These are phyloP conservation scores for Colletotrichum spinosum DNA, from an alignment of 2,329 filamentous ascomycete species.

Conservation along the genomic window DNA sequence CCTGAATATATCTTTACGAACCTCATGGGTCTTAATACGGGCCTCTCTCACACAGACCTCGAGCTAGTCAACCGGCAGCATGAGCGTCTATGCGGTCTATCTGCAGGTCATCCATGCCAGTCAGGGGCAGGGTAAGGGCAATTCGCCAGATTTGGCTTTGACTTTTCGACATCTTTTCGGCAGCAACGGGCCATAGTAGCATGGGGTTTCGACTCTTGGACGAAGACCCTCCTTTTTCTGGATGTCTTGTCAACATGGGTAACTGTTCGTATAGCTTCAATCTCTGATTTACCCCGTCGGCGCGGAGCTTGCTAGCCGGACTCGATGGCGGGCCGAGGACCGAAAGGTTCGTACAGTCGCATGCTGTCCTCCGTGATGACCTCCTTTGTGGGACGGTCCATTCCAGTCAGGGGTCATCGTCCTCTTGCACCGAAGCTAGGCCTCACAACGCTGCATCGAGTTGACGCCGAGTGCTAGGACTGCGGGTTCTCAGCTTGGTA, in stretches of 20 bases:
- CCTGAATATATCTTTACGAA: slow-evolving; percentile 19
- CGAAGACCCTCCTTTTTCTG: slow-evolving; percentile 3
- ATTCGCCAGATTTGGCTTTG: background rate
- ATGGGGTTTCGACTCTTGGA: slow-evolving; percentile 1
- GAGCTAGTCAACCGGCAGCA: slow-evolving; percentile 5
- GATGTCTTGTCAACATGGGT: slow-evolving; percentile 5
- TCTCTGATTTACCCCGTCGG: slow-evolving; percentile 7
- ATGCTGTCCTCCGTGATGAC: slow-evolving; percentile 10
- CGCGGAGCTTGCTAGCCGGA: background rate
- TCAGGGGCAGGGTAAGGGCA: background rate
- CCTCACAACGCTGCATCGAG: slow-evolving; percentile 19
- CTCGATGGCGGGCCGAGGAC: slow-evolving; percentile 4
- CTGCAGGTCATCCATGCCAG: slow-evolving; percentile 17
- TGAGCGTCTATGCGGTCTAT: slow-evolving; percentile 10
- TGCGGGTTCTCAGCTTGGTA: slow-evolving; percentile 7
- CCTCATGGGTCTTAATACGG: slow-evolving; percentile 6
- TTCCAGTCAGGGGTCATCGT: slow-evolving; percentile 23
- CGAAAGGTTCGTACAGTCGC: background rate
- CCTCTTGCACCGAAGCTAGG: slow-evolving; percentile 10
- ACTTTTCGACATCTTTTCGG: background rate
- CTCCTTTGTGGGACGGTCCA: slow-evolving; percentile 18
- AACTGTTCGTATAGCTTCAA: slow-evolving; percentile 19
- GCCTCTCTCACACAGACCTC: slow-evolving; percentile 1
- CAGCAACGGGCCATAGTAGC: slow-evolving; percentile 3
- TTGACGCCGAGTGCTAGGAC: slow-evolving; percentile 12